Evolutionary conservation across 2,329 filamentous ascomycete genomes (phyloP), one percentile per base, ranked within the genome.

Genomic region (Sporothrix dimorphospora): DNA sequence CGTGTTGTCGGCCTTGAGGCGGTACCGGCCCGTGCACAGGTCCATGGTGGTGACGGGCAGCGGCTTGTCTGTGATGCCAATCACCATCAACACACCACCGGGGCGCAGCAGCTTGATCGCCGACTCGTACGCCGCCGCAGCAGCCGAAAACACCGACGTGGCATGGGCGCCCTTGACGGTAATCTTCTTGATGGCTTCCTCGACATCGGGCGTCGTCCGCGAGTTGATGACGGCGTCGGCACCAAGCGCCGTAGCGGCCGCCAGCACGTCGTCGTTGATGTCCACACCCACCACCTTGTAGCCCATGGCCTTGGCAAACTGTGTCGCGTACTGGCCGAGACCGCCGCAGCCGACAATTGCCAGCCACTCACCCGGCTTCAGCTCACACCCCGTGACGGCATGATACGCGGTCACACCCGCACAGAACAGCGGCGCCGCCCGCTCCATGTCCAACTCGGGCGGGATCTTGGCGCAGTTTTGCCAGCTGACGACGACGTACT

Each of bases 331-430:
- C 27, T 77, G 75, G 3, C 77, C 77, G n/a, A 78, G 73, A 0
- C 77, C 77, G 4, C 77, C 77, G 16, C 76, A 75, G 19, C 77
- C 77, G 11, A 78, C 69, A 45, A 78, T 73, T 3, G 76, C 77
- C 11, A 78, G 69, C 77, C 77, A 78, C 27, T 76, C 73, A 14
- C 70, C 75, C 1, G 71, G 47, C 12, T 66, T 11, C 1, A 76
- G 88, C 40, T 86, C 87, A 1, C 90, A 91, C 80, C 92, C 91
- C 81, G 93, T 93, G 72, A 94, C 79, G 27, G 89, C 91, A 81
- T 92, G 92, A 85, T 93, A 93, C 74, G 92, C 91, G 0, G 78
- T 79, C 1, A 78, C 76, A 11, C 78, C 78, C 9, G 78, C 78
- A 55, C 78, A 79, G 66, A 79, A 78, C 19, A 79, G 68, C 0